Conservation (phyloP, 495 filamentous ascomycete species). For the Podospora didyma region DNA sequence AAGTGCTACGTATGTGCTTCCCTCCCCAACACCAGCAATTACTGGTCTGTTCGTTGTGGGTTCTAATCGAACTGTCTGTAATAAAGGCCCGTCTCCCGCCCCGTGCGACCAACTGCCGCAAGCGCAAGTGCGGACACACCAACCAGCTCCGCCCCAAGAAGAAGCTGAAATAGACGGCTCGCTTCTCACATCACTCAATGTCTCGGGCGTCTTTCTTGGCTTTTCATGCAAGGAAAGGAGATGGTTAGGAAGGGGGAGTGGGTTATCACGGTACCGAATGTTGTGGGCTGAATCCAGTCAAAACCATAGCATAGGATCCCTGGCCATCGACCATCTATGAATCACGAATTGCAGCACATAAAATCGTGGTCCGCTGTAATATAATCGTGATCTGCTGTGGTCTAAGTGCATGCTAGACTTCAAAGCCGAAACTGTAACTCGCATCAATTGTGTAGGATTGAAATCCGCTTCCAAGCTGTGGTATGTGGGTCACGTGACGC, state of each 20-base stretch:
- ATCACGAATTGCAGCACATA: too few species aligned
- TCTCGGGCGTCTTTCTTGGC: slow-evolving; percentile 38
- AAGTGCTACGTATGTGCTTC: slow-evolving; percentile 86
- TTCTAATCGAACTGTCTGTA: too few species aligned
- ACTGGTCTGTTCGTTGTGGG: background rate
- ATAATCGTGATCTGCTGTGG: too few species aligned
- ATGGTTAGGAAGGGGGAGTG: slow-evolving; percentile 25
- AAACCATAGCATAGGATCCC: slow-evolving; percentile 32
- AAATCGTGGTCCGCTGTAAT: too few species aligned
- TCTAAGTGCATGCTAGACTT: too few species aligned
- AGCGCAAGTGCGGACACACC: slow-evolving; percentile 99
- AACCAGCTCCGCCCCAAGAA: slow-evolving; percentile 99
- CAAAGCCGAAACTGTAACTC: too few species aligned
- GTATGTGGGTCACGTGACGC: too few species aligned
- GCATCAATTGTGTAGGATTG: too few species aligned
- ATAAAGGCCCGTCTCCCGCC: slow-evolving; percentile 90
- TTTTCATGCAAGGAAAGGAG: slow-evolving; percentile 24
- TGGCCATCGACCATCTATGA: slow-evolving; percentile 4
- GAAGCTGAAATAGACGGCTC: slow-evolving; percentile 89
- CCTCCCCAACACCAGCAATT: background rate
- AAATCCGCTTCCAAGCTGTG: too few species aligned
- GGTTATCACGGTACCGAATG: slow-evolving; percentile 17
- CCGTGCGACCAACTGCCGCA: slow-evolving; percentile 98
- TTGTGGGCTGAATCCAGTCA: slow-evolving; percentile 21
- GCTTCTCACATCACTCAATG: slow-evolving; percentile 22